Base-by-base conservation (phyloP, 352 stramenopile species). In the Halophytophthora polymorphica region DNA sequence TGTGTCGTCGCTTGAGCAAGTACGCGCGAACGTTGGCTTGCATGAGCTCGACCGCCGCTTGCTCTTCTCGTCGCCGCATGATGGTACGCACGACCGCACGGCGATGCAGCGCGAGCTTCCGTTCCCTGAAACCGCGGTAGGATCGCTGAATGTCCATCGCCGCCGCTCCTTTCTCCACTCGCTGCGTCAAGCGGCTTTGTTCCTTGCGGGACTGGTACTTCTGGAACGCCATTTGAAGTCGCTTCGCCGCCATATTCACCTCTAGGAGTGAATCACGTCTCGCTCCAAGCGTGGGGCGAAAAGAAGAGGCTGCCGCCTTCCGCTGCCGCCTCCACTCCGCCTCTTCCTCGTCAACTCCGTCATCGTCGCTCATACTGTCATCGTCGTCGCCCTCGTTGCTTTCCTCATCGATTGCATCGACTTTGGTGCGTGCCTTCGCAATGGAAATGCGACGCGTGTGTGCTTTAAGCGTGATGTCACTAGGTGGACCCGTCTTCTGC, bases 21-120 rank as follows among this genome's bases (percentile, higher is more conserved):
- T 84, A 90, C 10, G 74, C 58, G 2, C 74, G 79, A 1, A 84
- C 76, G 28, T 83, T 88, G 4, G 76, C 68, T 55, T 90, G 79
- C 21, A 90, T 68, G 35, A 86, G 40, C 36, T 86, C 66, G 1
- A 90, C 64, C 0, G 79, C 76, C 3, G 76, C 79, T 31, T 64
- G 66, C 42, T 90, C 56, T 47, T 86, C 60, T 2, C 71, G 58
- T 0, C 68, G 61, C 22, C 62, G 54, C 22, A 75, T 25, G 33
- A 87, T 82, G 6, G 66, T 73, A 28, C 75, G 59, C 45, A 77
- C 57, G 15, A 90, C 64, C 1, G 80, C 80, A 6, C 75, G 71
- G 14, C 73, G 76, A 35, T 90, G 80, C 13, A 83, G 44, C 11
- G 59, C 50, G 7, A 68, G 48, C 61, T 80, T 65, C 2, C 76